Conservation (phyloP, 495 filamentous ascomycete species). For the Talaromyces proteolyticus region DNA sequence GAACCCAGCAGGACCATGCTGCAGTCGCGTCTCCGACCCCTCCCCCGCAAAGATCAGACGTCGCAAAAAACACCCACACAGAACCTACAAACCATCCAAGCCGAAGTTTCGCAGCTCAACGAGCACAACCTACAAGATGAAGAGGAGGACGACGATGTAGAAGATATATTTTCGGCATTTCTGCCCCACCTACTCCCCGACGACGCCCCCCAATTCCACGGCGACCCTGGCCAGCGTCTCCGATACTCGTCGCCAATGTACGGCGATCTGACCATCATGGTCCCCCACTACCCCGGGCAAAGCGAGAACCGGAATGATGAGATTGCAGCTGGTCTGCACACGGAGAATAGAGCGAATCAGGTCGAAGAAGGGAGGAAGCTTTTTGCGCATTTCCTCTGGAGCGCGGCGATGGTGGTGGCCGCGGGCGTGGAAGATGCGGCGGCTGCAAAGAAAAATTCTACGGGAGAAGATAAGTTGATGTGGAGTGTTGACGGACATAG, state of each 20-base stretch:
- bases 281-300: slow-evolving; percentile 32
- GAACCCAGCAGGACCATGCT: slow-evolving; percentile 15
- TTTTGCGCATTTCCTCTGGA: slow-evolving; percentile 86
- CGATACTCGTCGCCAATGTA: slow-evolving; percentile 60
- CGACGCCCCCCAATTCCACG: slow-evolving; percentile 66
- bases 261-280: slow-evolving; percentile 41
- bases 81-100: background rate
- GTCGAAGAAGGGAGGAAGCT: slow-evolving; percentile 53
- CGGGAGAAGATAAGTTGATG: slow-evolving; percentile 14
- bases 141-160: slow-evolving; percentile 24
- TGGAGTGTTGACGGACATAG: slow-evolving; percentile 48
- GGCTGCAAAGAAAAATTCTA: slow-evolving; percentile 7
- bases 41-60: slow-evolving; percentile 18
- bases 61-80: slow-evolving; percentile 5
- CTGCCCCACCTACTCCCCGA: slow-evolving; percentile 72
- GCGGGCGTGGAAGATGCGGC: slow-evolving; percentile 54
- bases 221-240: slow-evolving; percentile 60
- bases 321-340: slow-evolving; percentile 10
- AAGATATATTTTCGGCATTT: slow-evolving; percentile 61
- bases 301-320: slow-evolving; percentile 15
- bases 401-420: slow-evolving; percentile 66
- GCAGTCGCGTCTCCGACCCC: slow-evolving; percentile 24
- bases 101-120: slow-evolving; percentile 13
- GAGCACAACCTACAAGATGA: slow-evolving; percentile 7
- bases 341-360: slow-evolving; percentile 16